Evolutionary conservation across 2,329 filamentous ascomycete genomes (phyloP).

Genomic region (Exutisphaerella laricina): DNA sequence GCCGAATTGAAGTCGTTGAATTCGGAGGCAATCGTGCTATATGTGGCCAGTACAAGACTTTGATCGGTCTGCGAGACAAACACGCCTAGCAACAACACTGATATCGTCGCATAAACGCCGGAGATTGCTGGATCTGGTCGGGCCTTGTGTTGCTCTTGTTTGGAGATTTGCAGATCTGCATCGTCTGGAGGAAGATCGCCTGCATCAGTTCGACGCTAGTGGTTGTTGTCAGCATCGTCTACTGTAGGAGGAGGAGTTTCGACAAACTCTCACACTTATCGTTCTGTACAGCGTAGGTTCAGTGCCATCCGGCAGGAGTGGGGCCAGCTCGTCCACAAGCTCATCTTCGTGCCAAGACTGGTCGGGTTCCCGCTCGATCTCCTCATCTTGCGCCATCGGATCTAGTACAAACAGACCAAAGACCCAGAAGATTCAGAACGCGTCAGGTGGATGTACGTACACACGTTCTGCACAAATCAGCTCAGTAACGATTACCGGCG

Average conservation of each 20-base stretch:
- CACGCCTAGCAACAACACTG: conserved; percentile 44
- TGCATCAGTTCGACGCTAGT: conserved; percentile 10
- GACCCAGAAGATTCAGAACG: no score
- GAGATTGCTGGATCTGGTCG: conserved; percentile 10
- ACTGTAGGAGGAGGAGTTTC: background rate
- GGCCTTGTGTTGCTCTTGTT: conserved; percentile 5
- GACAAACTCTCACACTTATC: conserved; percentile 16
- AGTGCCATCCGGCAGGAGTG: conserved; percentile 11
- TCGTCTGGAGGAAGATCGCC: conserved; percentile 22
- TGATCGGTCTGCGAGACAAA: conserved; percentile 62
- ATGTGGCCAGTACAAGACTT: conserved; percentile 61
- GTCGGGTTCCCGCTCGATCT: background rate
- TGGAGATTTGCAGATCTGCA: conserved; percentile 18
- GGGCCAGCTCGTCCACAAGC: conserved; percentile 12
- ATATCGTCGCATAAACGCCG: conserved; percentile 26
- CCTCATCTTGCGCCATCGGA: background rate
- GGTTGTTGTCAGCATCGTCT: conserved; percentile 1
- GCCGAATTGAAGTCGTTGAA: conserved; percentile 40
- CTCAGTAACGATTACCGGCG: background rate
- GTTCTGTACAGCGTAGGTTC: conserved; percentile 18
- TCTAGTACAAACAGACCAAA: no score
- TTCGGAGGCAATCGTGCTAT: conserved; percentile 48
- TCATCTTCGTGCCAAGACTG: no score
- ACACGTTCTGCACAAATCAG: no score
- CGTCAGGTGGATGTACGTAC: no score